phyloP scores from a whole-genome alignment of 2,329 filamentous ascomycete genomes.

The Exophiala calicioides region DNA sequence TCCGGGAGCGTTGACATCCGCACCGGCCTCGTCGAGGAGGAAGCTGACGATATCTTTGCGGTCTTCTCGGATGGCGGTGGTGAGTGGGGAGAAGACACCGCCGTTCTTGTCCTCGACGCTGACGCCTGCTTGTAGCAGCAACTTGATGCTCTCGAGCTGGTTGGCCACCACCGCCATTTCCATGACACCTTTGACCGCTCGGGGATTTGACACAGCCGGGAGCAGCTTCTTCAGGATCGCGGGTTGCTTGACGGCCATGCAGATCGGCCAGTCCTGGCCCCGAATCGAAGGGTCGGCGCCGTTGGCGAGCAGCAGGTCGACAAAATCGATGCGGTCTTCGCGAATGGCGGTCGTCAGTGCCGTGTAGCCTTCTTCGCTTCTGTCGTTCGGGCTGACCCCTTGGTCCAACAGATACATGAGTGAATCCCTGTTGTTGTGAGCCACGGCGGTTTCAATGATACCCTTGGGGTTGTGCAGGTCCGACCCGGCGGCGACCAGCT shows the following conservation, averaged over 20 bases:
- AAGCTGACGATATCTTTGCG: conserved; percentile 62
- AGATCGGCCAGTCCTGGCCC: conserved; percentile 70
- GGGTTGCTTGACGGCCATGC: conserved; percentile 66
- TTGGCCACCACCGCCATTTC: conserved; percentile 68
- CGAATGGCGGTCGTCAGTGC: conserved; percentile 67
- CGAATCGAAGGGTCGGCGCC: conserved; percentile 64
- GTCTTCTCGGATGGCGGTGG: conserved; percentile 66
- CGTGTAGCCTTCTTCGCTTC: conserved; percentile 59
- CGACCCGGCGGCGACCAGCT: conserved; percentile 61
- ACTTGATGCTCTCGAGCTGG: conserved; percentile 66
- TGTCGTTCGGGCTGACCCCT: conserved; percentile 62
- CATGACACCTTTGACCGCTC: conserved; percentile 65
- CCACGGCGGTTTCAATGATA: conserved; percentile 66
- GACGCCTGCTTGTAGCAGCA: conserved; percentile 64
- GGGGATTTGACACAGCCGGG: conserved; percentile 57
- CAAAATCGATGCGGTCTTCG: conserved; percentile 59
- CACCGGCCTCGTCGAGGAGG: conserved; percentile 62
- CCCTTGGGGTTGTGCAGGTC: conserved; percentile 63
- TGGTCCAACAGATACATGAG: conserved; percentile 62
- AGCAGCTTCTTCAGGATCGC: conserved; percentile 61
- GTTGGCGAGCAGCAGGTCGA: conserved; percentile 59
- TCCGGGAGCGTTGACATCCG: conserved; percentile 66
- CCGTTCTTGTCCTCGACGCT: conserved; percentile 71
- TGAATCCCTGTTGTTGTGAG: conserved; percentile 62
- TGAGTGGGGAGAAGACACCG: conserved; percentile 70